A percentile compares a stretch with the other conserved stretches of the same genome.
These are phyloP conservation scores for Calamus simplicifolius DNA, from an alignment of 176 grass and related monocot genomes.

Conservation along the genomic window DNA sequence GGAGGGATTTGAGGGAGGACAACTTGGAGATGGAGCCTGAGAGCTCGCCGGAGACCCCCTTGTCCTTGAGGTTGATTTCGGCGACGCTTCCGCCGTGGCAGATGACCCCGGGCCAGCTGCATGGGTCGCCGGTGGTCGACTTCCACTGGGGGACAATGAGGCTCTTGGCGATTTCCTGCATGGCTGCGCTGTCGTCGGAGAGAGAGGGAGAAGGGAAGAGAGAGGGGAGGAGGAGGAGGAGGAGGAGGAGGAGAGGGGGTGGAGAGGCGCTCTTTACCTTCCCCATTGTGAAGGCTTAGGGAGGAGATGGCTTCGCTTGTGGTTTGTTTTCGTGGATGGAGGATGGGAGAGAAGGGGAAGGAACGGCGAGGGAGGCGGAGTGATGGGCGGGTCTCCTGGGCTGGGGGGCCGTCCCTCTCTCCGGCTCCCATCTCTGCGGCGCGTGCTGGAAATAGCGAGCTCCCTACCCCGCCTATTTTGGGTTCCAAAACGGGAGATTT, in stretches of 20 bases:
- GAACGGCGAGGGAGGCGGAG: no score
- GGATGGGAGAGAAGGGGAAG: no score
- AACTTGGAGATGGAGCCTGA: constrained; percentile 38
- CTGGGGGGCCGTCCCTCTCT: no score
- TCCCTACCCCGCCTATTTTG: no score
- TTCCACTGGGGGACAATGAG: constrained; percentile 32
- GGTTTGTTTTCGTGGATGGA: no score
- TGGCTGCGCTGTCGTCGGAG: constrained; percentile 7
- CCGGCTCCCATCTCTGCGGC: no score
- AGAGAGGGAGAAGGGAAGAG: not conserved
- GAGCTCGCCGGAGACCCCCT: constrained; percentile 34
- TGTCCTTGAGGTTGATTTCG: constrained; percentile 41
- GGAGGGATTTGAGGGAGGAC: constrained; percentile 34
- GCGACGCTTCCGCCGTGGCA: constrained; percentile 40
- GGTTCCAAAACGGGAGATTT: no score
- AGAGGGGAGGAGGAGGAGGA: constrained; percentile 5
- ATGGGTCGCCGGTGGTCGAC: constrained; percentile 9
- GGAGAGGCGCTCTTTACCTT: constrained; percentile 15
- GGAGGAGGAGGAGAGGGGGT: constrained; percentile 12
- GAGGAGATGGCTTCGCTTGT: not conserved
- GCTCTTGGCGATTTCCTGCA: constrained; percentile 46
- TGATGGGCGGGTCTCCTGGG: no score
- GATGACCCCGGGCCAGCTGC: constrained; percentile 4
- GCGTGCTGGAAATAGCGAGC: no score
- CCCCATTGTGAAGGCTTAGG: constrained; percentile 37